Base-by-base conservation (phyloP, 495 filamentous ascomycete species). In the Penicillium salamii region DNA sequence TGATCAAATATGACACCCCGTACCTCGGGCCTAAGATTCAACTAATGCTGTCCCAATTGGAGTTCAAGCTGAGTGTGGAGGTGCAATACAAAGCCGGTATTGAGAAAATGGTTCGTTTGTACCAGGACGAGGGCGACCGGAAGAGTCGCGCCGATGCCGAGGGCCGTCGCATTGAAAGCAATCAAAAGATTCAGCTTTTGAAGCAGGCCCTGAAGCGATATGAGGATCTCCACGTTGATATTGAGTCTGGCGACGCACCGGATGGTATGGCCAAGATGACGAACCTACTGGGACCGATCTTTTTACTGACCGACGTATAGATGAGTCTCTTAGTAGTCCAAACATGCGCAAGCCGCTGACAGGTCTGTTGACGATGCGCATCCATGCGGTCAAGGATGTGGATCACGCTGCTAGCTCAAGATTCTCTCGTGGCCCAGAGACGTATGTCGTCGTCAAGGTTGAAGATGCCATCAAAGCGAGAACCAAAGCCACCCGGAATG, bases 21-120 rank as follows among this genome's bases (percentile, higher is more conserved):
- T 90, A 96, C 65, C 85, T 99, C 44, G 93, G 93, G 21, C 95
- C 95, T 28, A 90, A 95, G 49, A 99, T 99, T 62, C 95, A 97
- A 74, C 85, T 97, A 54, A 99, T 99, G 93, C 75, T 99, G 61
- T 96, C 93, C 14, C 93, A 99, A 67, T 82, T 99, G 50, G 91
- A 97, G 71, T 99, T 99, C 71, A 99, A 99, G 71, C 75, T 97
- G 38, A 97, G 92, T 59, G 95, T 99, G 31, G 93, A 99, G 71
- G 95, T 97, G 62, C 93, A 99, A 70, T 99, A 99, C 71, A 93
- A 97, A 58, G 95, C 95, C 53, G 93, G 93, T 50, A 92, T 99
- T 55, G 95, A 99, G 69, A 99, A 99, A 77, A 99, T 99, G 95
- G 88, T 95, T 34, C 89, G 91, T 66, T 78, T 97, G 35, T 99